These are phyloP conservation scores for Antrodiella citrinella DNA, from an alignment of 768 basidiomycete genomes.

Conservation along the genomic window DNA sequence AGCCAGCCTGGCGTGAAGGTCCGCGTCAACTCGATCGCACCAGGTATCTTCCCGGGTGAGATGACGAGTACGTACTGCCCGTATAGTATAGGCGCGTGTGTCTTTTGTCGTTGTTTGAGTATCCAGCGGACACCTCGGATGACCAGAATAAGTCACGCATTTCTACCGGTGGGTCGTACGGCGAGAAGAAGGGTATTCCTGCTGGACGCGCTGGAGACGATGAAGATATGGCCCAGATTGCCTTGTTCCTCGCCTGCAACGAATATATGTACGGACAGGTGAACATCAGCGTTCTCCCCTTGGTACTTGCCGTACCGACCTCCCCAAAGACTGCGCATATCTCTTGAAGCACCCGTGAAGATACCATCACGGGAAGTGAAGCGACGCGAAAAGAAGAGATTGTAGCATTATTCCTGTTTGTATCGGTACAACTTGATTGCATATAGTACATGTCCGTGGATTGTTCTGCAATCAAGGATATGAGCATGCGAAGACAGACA, in stretches of 20 bases:
- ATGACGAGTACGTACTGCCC: constrained; percentile 21
- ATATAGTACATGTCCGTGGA: no score
- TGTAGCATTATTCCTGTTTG: no score
- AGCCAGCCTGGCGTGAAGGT: constrained; percentile 22
- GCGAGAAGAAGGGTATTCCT: constrained; percentile 27
- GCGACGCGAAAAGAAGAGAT: no score
- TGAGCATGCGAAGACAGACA: no score
- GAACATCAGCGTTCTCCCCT: neutral
- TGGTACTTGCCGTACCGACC: constrained; percentile 7
- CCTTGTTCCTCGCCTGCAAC: constrained; percentile 25
- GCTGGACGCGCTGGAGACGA: constrained; percentile 27
- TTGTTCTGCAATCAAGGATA: no score
- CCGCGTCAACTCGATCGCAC: constrained; percentile 29
- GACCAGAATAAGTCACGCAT: constrained; percentile 27
- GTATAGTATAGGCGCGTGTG: neutral
- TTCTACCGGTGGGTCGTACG: constrained; percentile 19
- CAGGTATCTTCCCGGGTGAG: constrained; percentile 30
- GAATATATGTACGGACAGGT: constrained; percentile 30
- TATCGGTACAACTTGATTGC: no score
- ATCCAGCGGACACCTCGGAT: constrained; percentile 19
- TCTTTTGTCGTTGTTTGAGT: neutral
- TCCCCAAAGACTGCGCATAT: constrained; percentile 22
- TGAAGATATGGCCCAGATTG: constrained; percentile 28
- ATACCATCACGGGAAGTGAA: no score
- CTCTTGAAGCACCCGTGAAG: constrained; percentile 21